Base-by-base conservation (phyloP, 805 yeast species). In the Teunomyces atbi region DNA sequence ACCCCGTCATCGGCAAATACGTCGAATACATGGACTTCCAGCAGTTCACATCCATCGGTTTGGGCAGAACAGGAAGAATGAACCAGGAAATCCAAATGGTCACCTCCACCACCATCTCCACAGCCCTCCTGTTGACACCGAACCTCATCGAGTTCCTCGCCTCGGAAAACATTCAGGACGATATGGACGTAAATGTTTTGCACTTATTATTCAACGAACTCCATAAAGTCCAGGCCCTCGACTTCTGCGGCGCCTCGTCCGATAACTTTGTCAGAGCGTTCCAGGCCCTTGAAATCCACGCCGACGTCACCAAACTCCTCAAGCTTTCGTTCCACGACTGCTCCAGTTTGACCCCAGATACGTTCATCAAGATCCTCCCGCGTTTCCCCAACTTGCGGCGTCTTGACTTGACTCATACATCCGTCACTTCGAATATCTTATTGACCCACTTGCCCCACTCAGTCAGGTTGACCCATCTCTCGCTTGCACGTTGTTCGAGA, bases 21-120 rank as follows among this genome's bases (percentile, higher is more conserved):
- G 92, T 88, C 16, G 82, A 83, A 55, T 82, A 84, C 44, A 77
- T 91, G 55, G 97, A 90, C 68, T 91, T 90, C 57, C 86, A 87
- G 58, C 92, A 87, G 55, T 85, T 90, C 64, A 89, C 97, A 1
- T 84, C 92, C 0, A 83, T 91, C 41, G 97, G 97, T 0, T 73
- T 90, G 41, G 97, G 97, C 2, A 74, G 97, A 52, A 86, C 97
- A 0, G 89, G 87, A 8, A 78, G 84, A 55, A 90, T 90, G 96
- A 91, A 87, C 66, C 84, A 81, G 64, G 95, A 87, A 65, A 90
- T 90, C 55, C 95, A 90, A 65, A 87, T 88, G 87, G 89, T 90
- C 34, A 90, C 96, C 0, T 74, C 84, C 34, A 68, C 71, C 21
- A 90, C 96, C 2, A 81, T 90, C 19, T 64, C 78, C 39, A 71